A percentile compares a stretch with the other conserved stretches of the same genome.
Evolutionary conservation across 1,284 basidiomycete genomes (phyloP).

Genomic region (Coniophora puteana): DNA sequence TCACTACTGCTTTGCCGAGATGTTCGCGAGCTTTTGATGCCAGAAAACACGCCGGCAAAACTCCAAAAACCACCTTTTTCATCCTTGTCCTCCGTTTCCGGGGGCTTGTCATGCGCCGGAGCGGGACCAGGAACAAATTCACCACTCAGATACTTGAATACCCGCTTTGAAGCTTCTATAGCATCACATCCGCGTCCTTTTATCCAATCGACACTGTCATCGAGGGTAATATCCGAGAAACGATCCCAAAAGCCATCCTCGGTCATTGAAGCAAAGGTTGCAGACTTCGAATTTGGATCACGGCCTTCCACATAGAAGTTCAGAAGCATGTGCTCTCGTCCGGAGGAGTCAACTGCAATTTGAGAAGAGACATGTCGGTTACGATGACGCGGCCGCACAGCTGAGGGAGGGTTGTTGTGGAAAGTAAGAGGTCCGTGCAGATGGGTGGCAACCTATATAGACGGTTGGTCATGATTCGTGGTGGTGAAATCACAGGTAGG

Average conservation of each 20-base stretch:
- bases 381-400: slow-evolving; percentile 69
- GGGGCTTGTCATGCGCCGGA: slow-evolving; percentile 14
- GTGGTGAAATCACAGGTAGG: slow-evolving; percentile 7
- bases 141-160: slow-evolving; percentile 71
- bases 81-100: slow-evolving; percentile 21
- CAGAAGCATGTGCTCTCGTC: slow-evolving; percentile 76
- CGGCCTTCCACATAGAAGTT: slow-evolving; percentile 72
- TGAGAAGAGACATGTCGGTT: slow-evolving; percentile 76
- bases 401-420: slow-evolving; percentile 74
- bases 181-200: slow-evolving; percentile 33
- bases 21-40: slow-evolving; percentile 46
- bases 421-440: slow-evolving; percentile 64
- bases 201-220: slow-evolving; percentile 46
- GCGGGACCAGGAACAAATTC: slow-evolving; percentile 38
- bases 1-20: slow-evolving; percentile 27
- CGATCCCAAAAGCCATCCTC: slow-evolving; percentile 16
- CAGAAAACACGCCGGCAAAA: slow-evolving; percentile 66
- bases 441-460: slow-evolving; percentile 64
- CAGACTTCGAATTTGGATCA: slow-evolving; percentile 32
- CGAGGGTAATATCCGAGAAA: slow-evolving; percentile 45
- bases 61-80: slow-evolving; percentile 43
- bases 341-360: slow-evolving; percentile 62
- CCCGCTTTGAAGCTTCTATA: slow-evolving; percentile 45
- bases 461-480: slow-evolving; percentile 8
- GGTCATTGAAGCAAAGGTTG: slow-evolving; percentile 21